Evolutionary conservation across 2,329 filamentous ascomycete genomes (phyloP), one percentile per base, ranked within the genome.

Genomic region (Sclerotinia subarctica): DNA sequence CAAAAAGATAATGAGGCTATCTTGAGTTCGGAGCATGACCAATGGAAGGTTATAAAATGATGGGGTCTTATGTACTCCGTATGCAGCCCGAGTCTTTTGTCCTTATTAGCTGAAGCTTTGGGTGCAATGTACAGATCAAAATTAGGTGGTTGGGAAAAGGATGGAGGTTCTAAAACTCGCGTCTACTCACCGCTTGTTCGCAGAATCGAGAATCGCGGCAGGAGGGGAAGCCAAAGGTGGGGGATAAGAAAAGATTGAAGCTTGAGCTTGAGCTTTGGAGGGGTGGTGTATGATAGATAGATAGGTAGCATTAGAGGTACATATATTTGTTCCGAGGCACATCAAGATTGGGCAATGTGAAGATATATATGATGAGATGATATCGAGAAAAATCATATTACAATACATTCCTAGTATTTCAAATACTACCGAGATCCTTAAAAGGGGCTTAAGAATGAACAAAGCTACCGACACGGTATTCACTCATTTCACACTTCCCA

Each of bases 161-260:
- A 29, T 42, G 15, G 38, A 54, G 47, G 29, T 54, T 46, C n/a
- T 42, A 11, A 44, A 46, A 46, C 44, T 66, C 66, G 42, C 59
- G 24, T 64, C 59, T 54, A 54, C 66, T 49, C 58, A 66, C 64
- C 64, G 64, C 64, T 66, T 66, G 53, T 66, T 66, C 64, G 64
- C 64, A 57, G 44, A 35, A 47, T 57, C 56, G 44, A 57, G 54
- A 57, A 57, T 24, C 21, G 32, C 32, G 35, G n/a, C 54, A 32
- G 49, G 64, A 52, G 44, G 32, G 44, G 17, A 42, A 42, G 13
- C 24, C 26, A 15, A 66, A 66, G 35, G 51, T 58, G 51, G 64
- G 52, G 42, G 53, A 66, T 58, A 66, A 59, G 64, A 58, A 8
- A 19, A 57, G 17, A 51, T 8, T 38, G 53, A 38, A 56, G 53